Conservation (phyloP, 768 basidiomycete species). For the Tulasnella sp. region DNA sequence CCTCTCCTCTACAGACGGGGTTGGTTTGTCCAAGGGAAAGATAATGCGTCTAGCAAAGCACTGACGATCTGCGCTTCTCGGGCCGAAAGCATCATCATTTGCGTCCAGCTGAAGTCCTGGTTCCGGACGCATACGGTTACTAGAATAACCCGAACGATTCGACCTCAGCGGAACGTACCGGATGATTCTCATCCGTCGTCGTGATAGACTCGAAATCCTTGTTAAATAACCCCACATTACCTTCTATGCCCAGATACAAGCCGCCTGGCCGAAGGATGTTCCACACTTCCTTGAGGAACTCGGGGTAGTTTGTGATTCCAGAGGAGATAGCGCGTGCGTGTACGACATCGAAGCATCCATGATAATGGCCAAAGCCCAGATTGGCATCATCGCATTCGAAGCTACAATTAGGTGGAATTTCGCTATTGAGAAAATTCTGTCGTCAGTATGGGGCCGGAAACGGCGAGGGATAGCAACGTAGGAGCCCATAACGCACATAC, state of each 20-base stretch:
- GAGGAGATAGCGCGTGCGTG: conserved; percentile 3
- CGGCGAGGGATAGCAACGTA: background rate
- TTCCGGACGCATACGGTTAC: too few relatives aligned
- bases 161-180: background rate
- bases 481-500: background rate
- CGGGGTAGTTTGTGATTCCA: background rate
- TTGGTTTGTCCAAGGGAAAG: too few relatives aligned
- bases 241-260: background rate
- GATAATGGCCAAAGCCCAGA: conserved; percentile 4
- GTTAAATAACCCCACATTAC: background rate
- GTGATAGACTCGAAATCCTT: conserved; percentile 14
- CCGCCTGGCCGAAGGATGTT: conserved; percentile 9
- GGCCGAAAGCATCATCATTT: too few relatives aligned
- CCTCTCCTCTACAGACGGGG: too few relatives aligned
- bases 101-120: too few relatives aligned
- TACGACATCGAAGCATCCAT: background rate
- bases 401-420: background rate
- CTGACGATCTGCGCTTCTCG: too few relatives aligned
- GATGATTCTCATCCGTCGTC: conserved; percentile 3
- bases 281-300: background rate
- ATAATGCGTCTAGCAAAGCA: too few relatives aligned
- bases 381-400: conserved; percentile 21
- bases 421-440: too few relatives aligned
- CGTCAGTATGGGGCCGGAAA: background rate
- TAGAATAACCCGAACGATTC: too few relatives aligned